These are phyloP conservation scores for Tetrastigma voinierianum DNA, from an alignment of 164 flowering plant species.

Conservation along the genomic window DNA sequence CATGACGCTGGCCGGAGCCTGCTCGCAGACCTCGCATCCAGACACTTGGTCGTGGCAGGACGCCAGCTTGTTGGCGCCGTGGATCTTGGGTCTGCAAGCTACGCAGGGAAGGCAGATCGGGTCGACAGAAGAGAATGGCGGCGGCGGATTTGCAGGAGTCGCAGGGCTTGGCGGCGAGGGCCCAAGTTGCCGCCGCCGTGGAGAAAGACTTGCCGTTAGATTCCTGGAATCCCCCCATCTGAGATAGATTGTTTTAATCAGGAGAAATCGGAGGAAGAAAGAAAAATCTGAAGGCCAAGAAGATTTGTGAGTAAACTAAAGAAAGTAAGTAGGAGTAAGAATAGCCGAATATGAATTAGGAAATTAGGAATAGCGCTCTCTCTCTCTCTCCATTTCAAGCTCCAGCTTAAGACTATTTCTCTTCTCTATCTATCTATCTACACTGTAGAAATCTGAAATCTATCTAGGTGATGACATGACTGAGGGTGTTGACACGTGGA, in stretches of 20 bases:
- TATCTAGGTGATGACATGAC: conserved; percentile 20
- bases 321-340: not conserved
- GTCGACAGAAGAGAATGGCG: conserved; percentile 39
- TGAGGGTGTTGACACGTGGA: conserved; percentile 28
- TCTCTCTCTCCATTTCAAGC: not conserved
- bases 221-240: no score
- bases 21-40: conserved; percentile 68
- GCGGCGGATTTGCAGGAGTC: conserved; percentile 47
- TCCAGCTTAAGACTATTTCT: no score
- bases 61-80: conserved; percentile 38
- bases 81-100: conserved; percentile 41
- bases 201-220: conserved; percentile 3
- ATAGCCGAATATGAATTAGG: no score
- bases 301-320: no score
- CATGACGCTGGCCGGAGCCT: conserved; percentile 59
- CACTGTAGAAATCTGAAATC: conserved; percentile 24
- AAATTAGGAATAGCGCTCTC: no score
- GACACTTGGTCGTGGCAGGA: conserved; percentile 50
- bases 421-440: conserved; percentile 5
- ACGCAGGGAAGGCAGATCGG: conserved; percentile 46
- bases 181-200: conserved; percentile 24
- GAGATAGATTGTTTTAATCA: no score
- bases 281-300: no score
- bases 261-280: no score
- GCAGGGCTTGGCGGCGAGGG: conserved; percentile 40